Percentiles rank a stretch among this genome's conserved stretches.
These are phyloP conservation scores for Epichloe uncinata DNA, from an alignment of 2,329 filamentous ascomycete genomes.

Conservation along the genomic window DNA sequence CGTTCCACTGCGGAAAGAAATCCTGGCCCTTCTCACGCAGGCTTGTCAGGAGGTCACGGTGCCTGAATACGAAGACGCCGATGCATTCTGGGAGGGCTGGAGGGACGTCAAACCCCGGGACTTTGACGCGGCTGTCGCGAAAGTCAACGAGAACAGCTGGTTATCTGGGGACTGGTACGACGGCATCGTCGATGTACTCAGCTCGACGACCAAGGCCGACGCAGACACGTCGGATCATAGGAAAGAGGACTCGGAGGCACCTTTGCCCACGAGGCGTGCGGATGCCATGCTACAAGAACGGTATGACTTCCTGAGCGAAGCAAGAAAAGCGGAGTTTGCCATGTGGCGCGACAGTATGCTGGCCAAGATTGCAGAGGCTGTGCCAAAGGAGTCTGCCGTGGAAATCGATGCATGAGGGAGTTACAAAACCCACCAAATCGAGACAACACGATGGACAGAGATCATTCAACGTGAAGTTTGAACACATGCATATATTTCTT, in stretches of 20 bases:
- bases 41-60: slow-evolving; percentile 29
- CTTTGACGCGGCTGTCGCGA: slow-evolving; percentile 47
- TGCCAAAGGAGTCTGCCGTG: slow-evolving; percentile 17
- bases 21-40: slow-evolving; percentile 27
- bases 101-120: slow-evolving; percentile 34
- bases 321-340: slow-evolving; percentile 45
- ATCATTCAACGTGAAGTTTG: not conserved
- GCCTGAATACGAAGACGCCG: slow-evolving; percentile 29
- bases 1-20: slow-evolving; percentile 29
- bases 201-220: slow-evolving; percentile 18
- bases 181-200: slow-evolving; percentile 42
- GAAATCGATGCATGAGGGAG: slow-evolving; percentile 19
- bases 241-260: slow-evolving; percentile 15
- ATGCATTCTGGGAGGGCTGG: slow-evolving; percentile 40
- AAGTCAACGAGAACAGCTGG: slow-evolving; percentile 44
- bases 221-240: slow-evolving; percentile 23
- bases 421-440: not conserved
- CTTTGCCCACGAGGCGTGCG: slow-evolving; percentile 32
- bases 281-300: slow-evolving; percentile 66
- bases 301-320: slow-evolving; percentile 57
- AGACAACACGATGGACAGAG: too few relatives aligned
- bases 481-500: not conserved
- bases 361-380: slow-evolving; percentile 36
- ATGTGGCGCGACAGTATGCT: slow-evolving; percentile 52
- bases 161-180: slow-evolving; percentile 50